phyloP scores from a whole-genome alignment of 176 grass and related monocot species.

The Canna indica region DNA sequence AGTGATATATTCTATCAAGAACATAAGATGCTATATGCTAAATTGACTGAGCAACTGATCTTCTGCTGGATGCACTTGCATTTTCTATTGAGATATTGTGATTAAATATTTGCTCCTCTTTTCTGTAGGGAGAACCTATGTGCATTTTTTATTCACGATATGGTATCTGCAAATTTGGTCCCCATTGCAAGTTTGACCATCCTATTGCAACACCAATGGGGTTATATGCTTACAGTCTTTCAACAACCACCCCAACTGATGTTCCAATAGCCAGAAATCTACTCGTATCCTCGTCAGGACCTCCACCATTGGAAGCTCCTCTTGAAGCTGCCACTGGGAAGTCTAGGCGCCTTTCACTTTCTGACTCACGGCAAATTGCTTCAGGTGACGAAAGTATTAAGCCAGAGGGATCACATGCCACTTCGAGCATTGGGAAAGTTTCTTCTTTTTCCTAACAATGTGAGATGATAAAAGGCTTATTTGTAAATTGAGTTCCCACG shows the following conservation, averaged over 20 bases:
- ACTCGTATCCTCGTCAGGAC: conserved; percentile 45
- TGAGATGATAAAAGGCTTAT: conserved; percentile 32
- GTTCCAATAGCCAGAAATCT: conserved; percentile 29
- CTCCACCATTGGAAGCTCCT: conserved; percentile 25
- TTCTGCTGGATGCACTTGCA: neutral
- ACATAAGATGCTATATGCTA: too few relatives aligned
- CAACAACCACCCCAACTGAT: conserved; percentile 37
- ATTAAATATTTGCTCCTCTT: neutral
- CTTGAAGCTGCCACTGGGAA: conserved; percentile 13
- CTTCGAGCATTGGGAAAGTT: conserved; percentile 28
- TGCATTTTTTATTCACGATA: conserved; percentile 98
- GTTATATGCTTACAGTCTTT: conserved; percentile 54
- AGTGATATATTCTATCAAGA: neutral
- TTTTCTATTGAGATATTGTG: conserved; percentile 8
- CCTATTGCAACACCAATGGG: conserved; percentile 79
- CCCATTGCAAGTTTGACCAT: conserved; percentile 97
- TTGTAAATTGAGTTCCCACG: conserved; percentile 65
- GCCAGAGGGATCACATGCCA: conserved; percentile 33
- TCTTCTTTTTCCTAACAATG: conserved; percentile 33
- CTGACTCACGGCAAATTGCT: conserved; percentile 32
- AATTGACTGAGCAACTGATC: neutral
- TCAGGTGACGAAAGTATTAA: conserved; percentile 25
- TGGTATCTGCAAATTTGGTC: conserved; percentile 95
- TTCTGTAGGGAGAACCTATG: conserved; percentile 66
- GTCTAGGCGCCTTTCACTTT: conserved; percentile 17